Evolutionary conservation across 1,284 basidiomycete genomes (phyloP).

Genomic region (Boletellus sp.): DNA sequence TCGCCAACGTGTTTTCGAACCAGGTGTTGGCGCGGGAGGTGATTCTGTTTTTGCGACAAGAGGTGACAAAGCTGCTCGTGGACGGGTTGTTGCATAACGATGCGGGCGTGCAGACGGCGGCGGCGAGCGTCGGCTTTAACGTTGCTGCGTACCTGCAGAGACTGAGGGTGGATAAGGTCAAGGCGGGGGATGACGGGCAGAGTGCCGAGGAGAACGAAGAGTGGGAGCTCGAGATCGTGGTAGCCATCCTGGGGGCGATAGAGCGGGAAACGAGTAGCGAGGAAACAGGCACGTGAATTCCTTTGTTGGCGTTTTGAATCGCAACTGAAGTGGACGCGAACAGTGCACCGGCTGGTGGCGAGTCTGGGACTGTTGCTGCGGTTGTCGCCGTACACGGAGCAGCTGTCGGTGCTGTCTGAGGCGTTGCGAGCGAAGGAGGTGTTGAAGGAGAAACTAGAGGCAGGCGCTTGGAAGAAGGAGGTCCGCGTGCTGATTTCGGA

Average conservation of each 20-base stretch:
- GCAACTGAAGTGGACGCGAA: constrained; percentile 1
- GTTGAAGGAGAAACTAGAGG: constrained; percentile 50
- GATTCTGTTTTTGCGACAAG: constrained; percentile 39
- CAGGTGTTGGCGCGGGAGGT: constrained; percentile 51
- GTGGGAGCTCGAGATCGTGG: constrained; percentile 81
- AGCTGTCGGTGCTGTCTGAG: constrained; percentile 59
- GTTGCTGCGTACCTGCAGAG: constrained; percentile 64
- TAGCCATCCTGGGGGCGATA: constrained; percentile 75
- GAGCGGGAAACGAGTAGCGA: constrained; percentile 67
- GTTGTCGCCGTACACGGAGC: constrained; percentile 62
- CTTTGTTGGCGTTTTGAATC: not conserved
- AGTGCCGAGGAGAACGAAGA: constrained; percentile 58
- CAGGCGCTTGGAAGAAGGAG: constrained; percentile 56
- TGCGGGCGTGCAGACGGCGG: constrained; percentile 67
- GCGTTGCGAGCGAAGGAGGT: constrained; percentile 61
- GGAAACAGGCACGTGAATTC: constrained; percentile 68
- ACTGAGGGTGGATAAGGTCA: constrained; percentile 45
- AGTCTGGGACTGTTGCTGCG: constrained; percentile 72
- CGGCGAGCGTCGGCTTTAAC: constrained; percentile 81
- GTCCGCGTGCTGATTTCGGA: constrained; percentile 62
- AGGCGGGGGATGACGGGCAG: constrained; percentile 34
- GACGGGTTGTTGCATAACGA: constrained; percentile 69
- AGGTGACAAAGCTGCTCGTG: constrained; percentile 54
- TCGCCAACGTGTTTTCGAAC: constrained; percentile 71
- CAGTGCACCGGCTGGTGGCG: constrained; percentile 78